Evolutionary conservation across 371 early-diverging fungal genomes (phyloP).

Genomic region (Mucor saturninus): DNA sequence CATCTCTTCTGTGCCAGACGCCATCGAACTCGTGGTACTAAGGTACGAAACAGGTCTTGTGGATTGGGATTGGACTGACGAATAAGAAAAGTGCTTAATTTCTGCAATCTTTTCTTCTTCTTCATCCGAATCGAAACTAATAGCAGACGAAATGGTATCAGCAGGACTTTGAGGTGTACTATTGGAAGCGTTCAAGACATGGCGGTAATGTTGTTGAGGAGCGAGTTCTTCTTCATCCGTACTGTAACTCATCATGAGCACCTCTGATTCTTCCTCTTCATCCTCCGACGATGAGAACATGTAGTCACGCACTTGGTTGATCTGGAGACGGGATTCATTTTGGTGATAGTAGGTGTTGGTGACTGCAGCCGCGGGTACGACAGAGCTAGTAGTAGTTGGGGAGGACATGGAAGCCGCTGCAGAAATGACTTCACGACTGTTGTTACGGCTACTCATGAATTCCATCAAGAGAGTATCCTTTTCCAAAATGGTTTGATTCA

Average conservation of each 20-base stretch:
- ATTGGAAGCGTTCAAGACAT: neutral
- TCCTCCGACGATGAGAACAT: conserved; percentile 25
- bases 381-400: neutral
- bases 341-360: conserved; percentile 19
- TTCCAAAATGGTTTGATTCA: conserved; percentile 28
- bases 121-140: conserved; percentile 27
- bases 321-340: conserved; percentile 13
- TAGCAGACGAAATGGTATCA: conserved; percentile 15
- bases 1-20: neutral
- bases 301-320: conserved; percentile 23
- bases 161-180: conserved; percentile 22
- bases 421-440: conserved; percentile 19
- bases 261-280: conserved; percentile 13
- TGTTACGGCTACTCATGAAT: conserved; percentile 24
- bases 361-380: neutral
- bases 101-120: conserved; percentile 25
- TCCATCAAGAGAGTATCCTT: conserved; percentile 28
- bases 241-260: conserved; percentile 15
- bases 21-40: neutral
- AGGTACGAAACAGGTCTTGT: conserved; percentile 15
- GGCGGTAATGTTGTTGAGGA: conserved; percentile 6
- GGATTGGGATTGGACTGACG: conserved; percentile 26
- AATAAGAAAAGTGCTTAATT: conserved; percentile 32
- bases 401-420: neutral
- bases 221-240: conserved; percentile 23